Conservation (phyloP, 192 early-diverging fungal species). For the Backusella mclennaniae region DNA sequence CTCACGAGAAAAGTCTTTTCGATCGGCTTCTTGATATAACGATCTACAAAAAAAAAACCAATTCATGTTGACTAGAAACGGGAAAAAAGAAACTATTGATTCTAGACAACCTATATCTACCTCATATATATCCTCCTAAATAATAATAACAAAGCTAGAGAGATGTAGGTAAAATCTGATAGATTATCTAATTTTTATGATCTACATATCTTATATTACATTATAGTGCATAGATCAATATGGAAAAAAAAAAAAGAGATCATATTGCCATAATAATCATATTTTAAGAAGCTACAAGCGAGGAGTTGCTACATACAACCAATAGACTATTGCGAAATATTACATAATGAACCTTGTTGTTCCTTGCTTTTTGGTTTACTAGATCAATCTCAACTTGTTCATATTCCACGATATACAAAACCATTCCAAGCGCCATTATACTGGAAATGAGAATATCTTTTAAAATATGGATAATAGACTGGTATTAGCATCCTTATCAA, state of each 20-base stretch:
- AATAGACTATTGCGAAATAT: background rate
- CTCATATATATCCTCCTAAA: too few species aligned
- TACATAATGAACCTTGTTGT: background rate
- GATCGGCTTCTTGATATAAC: background rate
- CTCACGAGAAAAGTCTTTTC: background rate
- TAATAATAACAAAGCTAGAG: background rate
- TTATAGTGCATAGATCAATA: background rate
- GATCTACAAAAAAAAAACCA: background rate
- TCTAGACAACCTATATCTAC: background rate
- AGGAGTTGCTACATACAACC: background rate
- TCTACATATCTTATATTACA: background rate
- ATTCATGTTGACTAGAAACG: background rate
- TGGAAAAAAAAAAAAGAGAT: background rate
- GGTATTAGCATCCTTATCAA: background rate
- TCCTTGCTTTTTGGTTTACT: background rate
- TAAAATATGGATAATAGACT: background rate
- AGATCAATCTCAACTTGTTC: too few species aligned
- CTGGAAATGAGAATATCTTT: background rate
- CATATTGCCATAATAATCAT: background rate
- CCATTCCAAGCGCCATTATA: background rate
- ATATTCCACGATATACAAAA: too few species aligned
- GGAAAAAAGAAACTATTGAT: background rate
- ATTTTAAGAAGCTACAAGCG: background rate
- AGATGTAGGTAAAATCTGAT: background rate
- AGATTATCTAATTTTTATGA: background rate